phyloP scores from a whole-genome alignment of 257 asterid species.

The Plantago ovata region DNA sequence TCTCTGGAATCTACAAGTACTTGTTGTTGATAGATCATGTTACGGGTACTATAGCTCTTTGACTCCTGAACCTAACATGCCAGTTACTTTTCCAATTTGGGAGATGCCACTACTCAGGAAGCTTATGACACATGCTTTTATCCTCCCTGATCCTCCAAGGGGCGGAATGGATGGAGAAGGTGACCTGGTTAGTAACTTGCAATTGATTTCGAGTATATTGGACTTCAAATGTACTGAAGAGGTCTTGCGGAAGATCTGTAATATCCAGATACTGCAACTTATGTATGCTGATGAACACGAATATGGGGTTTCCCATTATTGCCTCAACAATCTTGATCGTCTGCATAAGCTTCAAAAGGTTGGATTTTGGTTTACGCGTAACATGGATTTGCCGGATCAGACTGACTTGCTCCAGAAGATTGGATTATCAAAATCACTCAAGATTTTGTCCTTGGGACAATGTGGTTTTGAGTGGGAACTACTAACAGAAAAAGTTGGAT shows the following conservation, averaged over 20 bases:
- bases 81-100: conserved; percentile 4
- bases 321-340: conserved; percentile 6
- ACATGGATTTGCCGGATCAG: neutral
- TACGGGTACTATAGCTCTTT: neutral
- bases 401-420: neutral
- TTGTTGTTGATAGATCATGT: neutral
- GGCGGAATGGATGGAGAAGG: neutral
- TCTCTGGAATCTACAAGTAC: conserved; percentile 1
- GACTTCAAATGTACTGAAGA: conserved; percentile 8
- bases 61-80: neutral
- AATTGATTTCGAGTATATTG: neutral
- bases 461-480: neutral
- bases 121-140: neutral
- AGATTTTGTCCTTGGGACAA: neutral
- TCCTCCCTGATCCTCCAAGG: neutral
- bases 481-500: neutral
- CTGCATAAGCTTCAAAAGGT: neutral
- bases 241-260: neutral
- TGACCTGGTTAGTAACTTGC: conserved; percentile 14
- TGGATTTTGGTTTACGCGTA: too few relatives aligned
- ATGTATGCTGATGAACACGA: neutral
- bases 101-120: conserved; percentile 18
- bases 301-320: neutral
- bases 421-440: neutral
- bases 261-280: conserved; percentile 4